phyloP scores from a whole-genome alignment of 2,329 filamentous ascomycete genomes.

The Phyllosticta citrichinensis region DNA sequence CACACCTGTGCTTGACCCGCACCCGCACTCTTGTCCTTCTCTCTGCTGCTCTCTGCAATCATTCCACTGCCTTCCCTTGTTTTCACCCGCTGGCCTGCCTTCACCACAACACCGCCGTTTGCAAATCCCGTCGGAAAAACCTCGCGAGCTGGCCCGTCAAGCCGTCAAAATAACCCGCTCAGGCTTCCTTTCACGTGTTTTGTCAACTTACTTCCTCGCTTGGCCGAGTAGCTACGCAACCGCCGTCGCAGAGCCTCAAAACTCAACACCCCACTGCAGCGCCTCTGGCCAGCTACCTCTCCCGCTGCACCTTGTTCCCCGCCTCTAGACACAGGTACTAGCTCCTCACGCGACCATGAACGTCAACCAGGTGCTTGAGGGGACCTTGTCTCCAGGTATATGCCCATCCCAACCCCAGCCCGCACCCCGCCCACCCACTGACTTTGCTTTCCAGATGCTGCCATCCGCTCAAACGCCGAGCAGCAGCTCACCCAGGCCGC shows the following conservation, averaged over 20 bases:
- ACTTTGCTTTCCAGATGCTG: constrained; percentile 58
- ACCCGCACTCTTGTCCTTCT: constrained; percentile 6
- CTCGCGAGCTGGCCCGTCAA: neutral
- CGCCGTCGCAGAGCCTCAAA: constrained; percentile 29
- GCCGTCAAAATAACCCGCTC: neutral
- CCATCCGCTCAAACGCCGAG: constrained; percentile 82
- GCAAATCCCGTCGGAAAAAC: neutral
- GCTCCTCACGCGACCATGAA: constrained; percentile 59
- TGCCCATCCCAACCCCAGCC: constrained; percentile 11
- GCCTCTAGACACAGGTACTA: neutral
- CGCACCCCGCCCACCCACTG: constrained; percentile 24
- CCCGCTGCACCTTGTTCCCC: constrained; percentile 14
- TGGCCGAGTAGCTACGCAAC: constrained; percentile 23
- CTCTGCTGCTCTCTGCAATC: neutral
- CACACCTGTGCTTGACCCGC: neutral
- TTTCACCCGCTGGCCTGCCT: neutral
- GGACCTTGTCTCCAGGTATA: constrained; percentile 90
- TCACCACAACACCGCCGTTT: neutral
- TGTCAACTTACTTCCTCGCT: constrained; percentile 19
- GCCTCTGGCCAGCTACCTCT: constrained; percentile 18
- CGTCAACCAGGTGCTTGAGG: constrained; percentile 95
- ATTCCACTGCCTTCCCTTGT: neutral
- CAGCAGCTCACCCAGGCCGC: constrained; percentile 88
- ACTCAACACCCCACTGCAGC: constrained; percentile 16
- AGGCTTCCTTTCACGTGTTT: constrained; percentile 27